A percentile compares a stretch with the other conserved stretches of the same genome.
These are phyloP conservation scores for Ramaria rubella DNA, from an alignment of 768 basidiomycete genomes.

Conservation along the genomic window DNA sequence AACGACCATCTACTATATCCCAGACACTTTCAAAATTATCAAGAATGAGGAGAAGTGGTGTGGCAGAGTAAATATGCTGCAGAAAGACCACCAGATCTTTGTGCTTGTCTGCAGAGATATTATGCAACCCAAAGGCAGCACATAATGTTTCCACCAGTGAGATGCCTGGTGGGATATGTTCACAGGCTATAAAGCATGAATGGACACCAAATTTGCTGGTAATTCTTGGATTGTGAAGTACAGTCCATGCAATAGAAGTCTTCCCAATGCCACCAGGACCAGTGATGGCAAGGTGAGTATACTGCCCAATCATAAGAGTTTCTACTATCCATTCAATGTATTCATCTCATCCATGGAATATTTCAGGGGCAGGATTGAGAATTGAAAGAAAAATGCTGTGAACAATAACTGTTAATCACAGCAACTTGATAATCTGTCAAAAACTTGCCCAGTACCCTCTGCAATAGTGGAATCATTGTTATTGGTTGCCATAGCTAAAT, in stretches of 20 bases:
- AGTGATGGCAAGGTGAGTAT: slow-evolving; percentile 15
- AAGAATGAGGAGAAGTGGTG: slow-evolving; percentile 27
- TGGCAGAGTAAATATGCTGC: slow-evolving; percentile 2
- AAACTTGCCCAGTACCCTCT: too few relatives aligned
- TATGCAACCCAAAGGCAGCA: slow-evolving; percentile 19
- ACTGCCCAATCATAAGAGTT: not conserved
- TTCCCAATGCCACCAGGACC: slow-evolving; percentile 35
- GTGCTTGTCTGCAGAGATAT: slow-evolving; percentile 17
- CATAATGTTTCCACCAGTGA: slow-evolving; percentile 23
- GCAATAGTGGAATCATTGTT: too few relatives aligned
- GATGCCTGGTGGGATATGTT: slow-evolving; percentile 22
- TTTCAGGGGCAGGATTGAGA: not conserved
- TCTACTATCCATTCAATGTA: not conserved
- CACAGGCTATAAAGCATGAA: slow-evolving; percentile 31
- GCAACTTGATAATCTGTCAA: too few relatives aligned
- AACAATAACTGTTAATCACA: too few relatives aligned
- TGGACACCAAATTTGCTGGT: slow-evolving; percentile 19
- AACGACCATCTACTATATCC: slow-evolving; percentile 18
- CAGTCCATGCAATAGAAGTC: slow-evolving; percentile 30
- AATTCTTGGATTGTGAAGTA: slow-evolving; percentile 23
- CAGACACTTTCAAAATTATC: slow-evolving; percentile 39
- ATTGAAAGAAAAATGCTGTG: not conserved
- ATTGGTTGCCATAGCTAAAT: too few relatives aligned
- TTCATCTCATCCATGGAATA: not conserved
- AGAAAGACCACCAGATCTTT: slow-evolving; percentile 17